These are phyloP conservation scores for Immersiella caudata DNA, from an alignment of 495 filamentous ascomycete species.

Conservation along the genomic window DNA sequence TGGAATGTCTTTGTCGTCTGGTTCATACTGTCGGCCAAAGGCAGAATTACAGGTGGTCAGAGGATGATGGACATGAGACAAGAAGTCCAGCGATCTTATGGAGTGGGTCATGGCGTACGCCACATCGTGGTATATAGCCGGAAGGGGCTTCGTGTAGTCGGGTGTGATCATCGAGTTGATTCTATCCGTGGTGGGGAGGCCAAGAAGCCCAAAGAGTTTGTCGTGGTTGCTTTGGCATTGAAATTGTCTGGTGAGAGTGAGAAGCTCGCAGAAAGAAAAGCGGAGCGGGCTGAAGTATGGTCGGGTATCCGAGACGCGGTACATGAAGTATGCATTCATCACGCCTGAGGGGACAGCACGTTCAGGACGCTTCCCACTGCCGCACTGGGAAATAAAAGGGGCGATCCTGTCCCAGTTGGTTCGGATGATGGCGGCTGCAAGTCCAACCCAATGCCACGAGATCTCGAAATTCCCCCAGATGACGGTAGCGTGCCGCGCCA, in stretches of 20 bases:
- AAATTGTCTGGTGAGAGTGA: slow-evolving; percentile 25
- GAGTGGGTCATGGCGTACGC: neutral
- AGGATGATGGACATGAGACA: slow-evolving; percentile 19
- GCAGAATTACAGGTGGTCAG: neutral
- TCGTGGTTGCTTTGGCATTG: slow-evolving; percentile 14
- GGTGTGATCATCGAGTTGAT: neutral
- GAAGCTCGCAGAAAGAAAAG: slow-evolving; percentile 23
- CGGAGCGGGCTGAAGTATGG: slow-evolving; percentile 12
- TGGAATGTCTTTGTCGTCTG: neutral
- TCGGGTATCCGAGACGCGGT: slow-evolving; percentile 17
- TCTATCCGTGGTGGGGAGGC: slow-evolving; percentile 20
- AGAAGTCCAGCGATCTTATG: neutral
- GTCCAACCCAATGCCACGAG: slow-evolving; percentile 22
- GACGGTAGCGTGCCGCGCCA: slow-evolving; percentile 15
- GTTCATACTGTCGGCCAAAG: neutral
- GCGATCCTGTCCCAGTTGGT: slow-evolving; percentile 20
- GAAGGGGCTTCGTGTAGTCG: neutral
- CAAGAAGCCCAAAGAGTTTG: slow-evolving; percentile 25
- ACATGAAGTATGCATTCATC: slow-evolving; percentile 28
- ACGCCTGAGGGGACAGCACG: slow-evolving; percentile 7
- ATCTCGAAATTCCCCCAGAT: slow-evolving; percentile 27
- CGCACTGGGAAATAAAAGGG: neutral
- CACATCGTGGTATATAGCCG: neutral
- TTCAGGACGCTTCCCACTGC: neutral
- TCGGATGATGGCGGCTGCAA: slow-evolving; percentile 26